Percentiles rank a stretch among this genome's conserved stretches.
Conservation (phyloP, 179 eudicot species). For the Sideroxylon spinosum region DNA sequence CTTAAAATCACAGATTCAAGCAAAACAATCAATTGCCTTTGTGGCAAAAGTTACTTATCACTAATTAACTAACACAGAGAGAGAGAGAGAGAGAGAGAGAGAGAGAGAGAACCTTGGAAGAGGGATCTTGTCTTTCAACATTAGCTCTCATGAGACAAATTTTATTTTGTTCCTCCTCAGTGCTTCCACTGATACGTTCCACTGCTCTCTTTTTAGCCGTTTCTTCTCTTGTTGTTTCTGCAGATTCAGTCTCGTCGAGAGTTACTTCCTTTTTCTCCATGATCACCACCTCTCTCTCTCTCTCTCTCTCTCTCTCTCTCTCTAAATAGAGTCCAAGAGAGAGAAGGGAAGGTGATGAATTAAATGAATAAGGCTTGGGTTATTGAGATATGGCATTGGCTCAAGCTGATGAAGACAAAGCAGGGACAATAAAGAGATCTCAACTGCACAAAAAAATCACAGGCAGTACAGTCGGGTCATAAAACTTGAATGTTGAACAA, state of each 20-base stretch:
- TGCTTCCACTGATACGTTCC: slow-evolving; percentile 8
- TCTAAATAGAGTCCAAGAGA: too few relatives aligned
- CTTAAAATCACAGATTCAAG: too few relatives aligned
- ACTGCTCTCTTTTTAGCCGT: slow-evolving; percentile 6
- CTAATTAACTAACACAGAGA: not conserved
- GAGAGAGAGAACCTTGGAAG: slow-evolving; percentile 45
- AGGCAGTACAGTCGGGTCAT: too few relatives aligned
- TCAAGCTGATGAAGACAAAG: too few relatives aligned
- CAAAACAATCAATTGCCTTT: too few relatives aligned
- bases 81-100: slow-evolving; percentile 5
- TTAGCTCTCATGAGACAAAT: slow-evolving; percentile 42
- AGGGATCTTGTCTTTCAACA: slow-evolving; percentile 53
- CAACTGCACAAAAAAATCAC: too few relatives aligned
- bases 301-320: not conserved
- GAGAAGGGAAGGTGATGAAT: too few relatives aligned
- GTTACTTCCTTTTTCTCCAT: slow-evolving; percentile 17
- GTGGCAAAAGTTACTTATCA: too few relatives aligned
- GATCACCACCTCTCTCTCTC: not conserved
- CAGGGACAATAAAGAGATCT: too few relatives aligned
- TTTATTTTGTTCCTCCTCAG: slow-evolving; percentile 38
- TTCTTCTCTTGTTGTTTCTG: not conserved
- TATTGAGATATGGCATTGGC: too few relatives aligned
- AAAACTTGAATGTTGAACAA: too few relatives aligned
- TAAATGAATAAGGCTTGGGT: too few relatives aligned
- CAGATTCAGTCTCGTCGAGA: not conserved